Evolutionary conservation across 352 stramenopile species (phyloP).

Genomic region (Paralagenidium karlingii): DNA sequence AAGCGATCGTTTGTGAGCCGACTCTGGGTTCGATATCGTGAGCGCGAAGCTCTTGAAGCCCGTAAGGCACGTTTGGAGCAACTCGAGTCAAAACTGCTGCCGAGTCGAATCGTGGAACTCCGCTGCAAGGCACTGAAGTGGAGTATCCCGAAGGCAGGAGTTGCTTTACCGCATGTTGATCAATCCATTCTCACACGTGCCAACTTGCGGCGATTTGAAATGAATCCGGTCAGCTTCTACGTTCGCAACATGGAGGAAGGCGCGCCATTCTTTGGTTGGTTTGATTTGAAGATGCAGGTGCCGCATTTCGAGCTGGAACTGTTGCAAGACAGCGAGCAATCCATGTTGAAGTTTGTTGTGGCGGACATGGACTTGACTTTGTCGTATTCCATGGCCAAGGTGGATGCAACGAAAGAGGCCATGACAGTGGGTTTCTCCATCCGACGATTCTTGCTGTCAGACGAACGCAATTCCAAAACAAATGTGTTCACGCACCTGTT

Average conservation of each 20-base stretch:
- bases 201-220: slow-evolving; percentile 51
- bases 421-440: slow-evolving; percentile 35
- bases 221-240: slow-evolving; percentile 50
- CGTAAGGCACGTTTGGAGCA: slow-evolving; percentile 27
- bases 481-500: slow-evolving; percentile 71
- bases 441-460: slow-evolving; percentile 51
- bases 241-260: slow-evolving; percentile 22
- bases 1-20: slow-evolving; percentile 24
- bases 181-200: slow-evolving; percentile 28
- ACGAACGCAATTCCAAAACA: slow-evolving; percentile 37
- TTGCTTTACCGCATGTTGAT: slow-evolving; percentile 23
- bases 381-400: slow-evolving; percentile 29
- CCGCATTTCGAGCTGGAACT: slow-evolving; percentile 28
- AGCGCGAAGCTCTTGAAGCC: slow-evolving; percentile 25
- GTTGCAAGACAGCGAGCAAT: slow-evolving; percentile 28
- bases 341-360: slow-evolving; percentile 44
- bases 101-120: slow-evolving; percentile 42
- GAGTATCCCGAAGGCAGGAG: slow-evolving; percentile 43
- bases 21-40: slow-evolving; percentile 18
- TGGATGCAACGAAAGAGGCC: slow-evolving; percentile 14
- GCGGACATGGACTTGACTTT: slow-evolving; percentile 30
- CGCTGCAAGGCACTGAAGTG: slow-evolving; percentile 43
- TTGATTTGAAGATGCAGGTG: slow-evolving; percentile 45
- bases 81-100: slow-evolving; percentile 44
- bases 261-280: slow-evolving; percentile 39